phyloP scores from a whole-genome alignment of 1,284 basidiomycete species.

The Pseudozyma hubeiensis region DNA sequence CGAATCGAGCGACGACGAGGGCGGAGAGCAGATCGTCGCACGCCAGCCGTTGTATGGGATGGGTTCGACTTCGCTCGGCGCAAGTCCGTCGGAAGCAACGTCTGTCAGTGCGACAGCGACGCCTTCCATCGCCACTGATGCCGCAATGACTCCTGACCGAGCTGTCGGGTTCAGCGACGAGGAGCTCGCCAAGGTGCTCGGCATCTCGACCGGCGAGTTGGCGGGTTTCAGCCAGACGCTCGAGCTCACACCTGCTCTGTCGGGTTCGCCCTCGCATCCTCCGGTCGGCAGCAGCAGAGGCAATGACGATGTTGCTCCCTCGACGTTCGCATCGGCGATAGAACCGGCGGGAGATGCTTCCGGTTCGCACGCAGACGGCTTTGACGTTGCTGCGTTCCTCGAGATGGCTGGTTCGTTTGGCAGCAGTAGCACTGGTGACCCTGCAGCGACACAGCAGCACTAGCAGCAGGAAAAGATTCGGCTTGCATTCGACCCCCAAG shows the following conservation, averaged over 20 bases:
- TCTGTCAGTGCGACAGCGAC: constrained; percentile 17
- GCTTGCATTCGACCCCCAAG: background rate
- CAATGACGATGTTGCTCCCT: background rate
- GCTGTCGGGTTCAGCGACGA: constrained; percentile 37
- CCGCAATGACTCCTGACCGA: constrained; percentile 11
- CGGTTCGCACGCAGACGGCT: constrained; percentile 8
- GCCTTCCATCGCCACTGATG: constrained; percentile 11
- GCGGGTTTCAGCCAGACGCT: constrained; percentile 43
- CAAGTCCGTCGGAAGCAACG: constrained; percentile 17
- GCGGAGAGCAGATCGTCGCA: constrained; percentile 1
- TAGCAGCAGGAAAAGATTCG: background rate
- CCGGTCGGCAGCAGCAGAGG: background rate
- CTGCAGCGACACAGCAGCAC: background rate
- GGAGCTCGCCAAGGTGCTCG: constrained; percentile 47
- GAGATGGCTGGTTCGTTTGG: constrained; percentile 37
- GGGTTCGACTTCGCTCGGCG: background rate
- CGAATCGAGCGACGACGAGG: constrained; percentile 25
- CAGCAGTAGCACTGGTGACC: background rate
- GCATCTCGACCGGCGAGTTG: constrained; percentile 44
- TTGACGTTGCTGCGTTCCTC: constrained; percentile 43
- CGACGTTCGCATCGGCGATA: background rate
- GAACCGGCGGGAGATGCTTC: background rate
- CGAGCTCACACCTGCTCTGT: constrained; percentile 10
- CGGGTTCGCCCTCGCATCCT: background rate
- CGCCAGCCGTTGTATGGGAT: background rate